Evolutionary conservation across 768 basidiomycete species (phyloP).

Genomic region (Podaxis sp.): DNA sequence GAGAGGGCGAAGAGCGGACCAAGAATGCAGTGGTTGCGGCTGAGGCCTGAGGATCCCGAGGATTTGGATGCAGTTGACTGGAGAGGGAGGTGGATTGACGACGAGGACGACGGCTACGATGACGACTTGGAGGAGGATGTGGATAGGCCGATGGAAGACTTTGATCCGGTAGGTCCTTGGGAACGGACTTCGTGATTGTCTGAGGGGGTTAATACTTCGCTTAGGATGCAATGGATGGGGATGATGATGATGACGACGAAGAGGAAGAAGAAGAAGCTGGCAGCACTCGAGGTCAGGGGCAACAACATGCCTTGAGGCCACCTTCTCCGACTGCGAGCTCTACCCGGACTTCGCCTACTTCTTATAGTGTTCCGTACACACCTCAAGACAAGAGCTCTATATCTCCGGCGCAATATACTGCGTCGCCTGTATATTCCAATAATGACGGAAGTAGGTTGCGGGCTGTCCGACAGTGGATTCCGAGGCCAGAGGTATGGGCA

Average conservation of each 20-base stretch:
- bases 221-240: slow-evolving; percentile 52
- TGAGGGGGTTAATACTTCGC: slow-evolving; percentile 12
- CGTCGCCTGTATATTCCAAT: slow-evolving; percentile 24
- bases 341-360: slow-evolving; percentile 53
- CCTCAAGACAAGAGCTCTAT: slow-evolving; percentile 39
- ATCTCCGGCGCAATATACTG: slow-evolving; percentile 26
- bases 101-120: slow-evolving; percentile 57
- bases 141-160: slow-evolving; percentile 83
- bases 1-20: slow-evolving; percentile 94
- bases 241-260: slow-evolving; percentile 60
- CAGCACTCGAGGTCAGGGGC: slow-evolving; percentile 32
- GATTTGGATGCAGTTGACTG: slow-evolving; percentile 90
- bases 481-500: slow-evolving; percentile 32
- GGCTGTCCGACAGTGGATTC: slow-evolving; percentile 37
- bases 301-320: slow-evolving; percentile 34
- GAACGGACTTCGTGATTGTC: neutral
- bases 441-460: slow-evolving; percentile 26
- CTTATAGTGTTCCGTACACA: slow-evolving; percentile 44
- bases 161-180: slow-evolving; percentile 64
- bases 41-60: slow-evolving; percentile 76
- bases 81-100: slow-evolving; percentile 85
- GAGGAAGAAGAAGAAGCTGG: slow-evolving; percentile 62
- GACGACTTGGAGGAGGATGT: slow-evolving; percentile 66
- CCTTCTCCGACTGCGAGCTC: slow-evolving; percentile 44
- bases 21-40: slow-evolving; percentile 93